Percentiles rank a stretch among this genome's conserved stretches.
These are phyloP conservation scores for Paracoccidioides lutzii DNA, from an alignment of 2,329 filamentous ascomycete species.

Conservation along the genomic window DNA sequence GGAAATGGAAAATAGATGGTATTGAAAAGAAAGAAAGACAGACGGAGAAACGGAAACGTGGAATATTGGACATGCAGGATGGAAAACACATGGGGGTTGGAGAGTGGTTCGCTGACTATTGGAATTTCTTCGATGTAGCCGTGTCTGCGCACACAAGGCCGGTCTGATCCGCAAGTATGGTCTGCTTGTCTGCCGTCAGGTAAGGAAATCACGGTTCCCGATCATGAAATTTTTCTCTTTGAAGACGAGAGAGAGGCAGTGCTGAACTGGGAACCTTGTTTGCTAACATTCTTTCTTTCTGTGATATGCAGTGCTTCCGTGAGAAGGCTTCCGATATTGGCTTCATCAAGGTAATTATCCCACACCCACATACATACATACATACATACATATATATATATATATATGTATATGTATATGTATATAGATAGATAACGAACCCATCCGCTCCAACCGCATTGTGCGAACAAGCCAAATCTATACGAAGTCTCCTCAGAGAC, in stretches of 20 bases:
- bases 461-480: background rate
- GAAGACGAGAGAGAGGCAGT: background rate
- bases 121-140: conserved; percentile 37
- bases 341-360: conserved; percentile 47
- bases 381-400: background rate
- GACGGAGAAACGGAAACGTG: conserved; percentile 15
- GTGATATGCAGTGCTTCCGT: conserved; percentile 46
- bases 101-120: conserved; percentile 1
- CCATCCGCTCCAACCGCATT: background rate
- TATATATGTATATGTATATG: background rate
- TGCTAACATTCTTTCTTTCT: conserved; percentile 2
- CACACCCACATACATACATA: no score
- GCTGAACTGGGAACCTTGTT: background rate
- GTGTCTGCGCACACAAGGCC: conserved; percentile 84
- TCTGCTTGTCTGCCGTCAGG: conserved; percentile 60
- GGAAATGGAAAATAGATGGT: background rate
- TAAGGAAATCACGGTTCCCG: background rate
- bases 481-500: no score
- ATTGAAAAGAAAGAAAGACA: conserved; percentile 6
- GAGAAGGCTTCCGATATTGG: conserved; percentile 57
- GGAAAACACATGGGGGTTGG: conserved; percentile 10
- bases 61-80: conserved; percentile 4
- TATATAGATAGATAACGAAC: background rate
- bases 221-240: background rate
- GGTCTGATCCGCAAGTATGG: conserved; percentile 99